Base-by-base conservation (phyloP, 441 rosid species). In the Theobroma grandiflorum region DNA sequence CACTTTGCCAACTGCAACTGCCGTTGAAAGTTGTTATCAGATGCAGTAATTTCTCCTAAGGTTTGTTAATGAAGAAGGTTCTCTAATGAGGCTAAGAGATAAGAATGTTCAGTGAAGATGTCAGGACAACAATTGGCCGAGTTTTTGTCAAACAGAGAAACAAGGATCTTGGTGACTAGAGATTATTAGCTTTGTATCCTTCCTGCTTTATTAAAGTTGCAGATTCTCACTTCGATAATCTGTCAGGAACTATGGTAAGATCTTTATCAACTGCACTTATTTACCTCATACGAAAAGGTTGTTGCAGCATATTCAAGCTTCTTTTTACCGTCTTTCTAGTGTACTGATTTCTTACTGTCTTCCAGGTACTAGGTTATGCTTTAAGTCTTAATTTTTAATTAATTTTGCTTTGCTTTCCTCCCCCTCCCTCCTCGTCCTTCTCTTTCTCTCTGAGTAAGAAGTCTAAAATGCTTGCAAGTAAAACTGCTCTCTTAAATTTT, bases 11-110 rank as follows among this genome's bases (percentile, higher is more conserved):
- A 74, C 63, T 63, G 68, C 69, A 68, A 70, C 67, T 65, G 43
- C 38, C 18, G 58, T 70, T 40, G 70, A 77, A 83, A 73, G 47
- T 59, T 33, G 66, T 73, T 67, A 12, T 69, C 69, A 33, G 62
- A 78, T 78, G 70, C 68, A 55, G 76, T 69, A 16, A 61, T 47
- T 42, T 61, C 52, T 43, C 53, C 38, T 1, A 11, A 16, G 59
- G 47, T n/a, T 71, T 66, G 57, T 78, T 33, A 72, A 26, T 37
- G 37, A 61, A 45, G 50, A 65, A 78, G 74, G 69, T 72, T 79
- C 73, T 42, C 42, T 57, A 12, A 20, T 8, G 31, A 47, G 63
- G 68, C 66, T 52, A 62, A 37, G 81, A 68, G 22, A 57, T 40
- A 62, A 33, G 67, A 12, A 53, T 61, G 53, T 45, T n/a, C 18